These are phyloP conservation scores for Filosporella fistucella DNA, from an alignment of 495 filamentous ascomycete genomes.

Conservation along the genomic window DNA sequence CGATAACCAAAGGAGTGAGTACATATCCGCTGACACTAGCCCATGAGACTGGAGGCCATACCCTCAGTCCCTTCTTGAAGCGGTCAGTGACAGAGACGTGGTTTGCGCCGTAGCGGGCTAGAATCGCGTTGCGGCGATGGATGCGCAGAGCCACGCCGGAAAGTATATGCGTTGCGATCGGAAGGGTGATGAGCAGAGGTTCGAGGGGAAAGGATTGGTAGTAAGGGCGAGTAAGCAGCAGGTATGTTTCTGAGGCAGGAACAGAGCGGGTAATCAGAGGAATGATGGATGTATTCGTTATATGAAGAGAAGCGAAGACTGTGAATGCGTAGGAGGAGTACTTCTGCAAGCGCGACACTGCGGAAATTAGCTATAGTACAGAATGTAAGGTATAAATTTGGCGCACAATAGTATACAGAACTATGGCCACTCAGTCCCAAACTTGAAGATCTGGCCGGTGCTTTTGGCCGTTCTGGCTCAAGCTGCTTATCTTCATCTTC, in stretches of 20 bases:
- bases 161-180: constrained; percentile 51
- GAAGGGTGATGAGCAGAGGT: constrained; percentile 56
- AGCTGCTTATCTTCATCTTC: constrained; percentile 56
- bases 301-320: constrained; percentile 70
- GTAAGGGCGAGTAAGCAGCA: constrained; percentile 63
- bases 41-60: constrained; percentile 66
- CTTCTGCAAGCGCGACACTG: constrained; percentile 75
- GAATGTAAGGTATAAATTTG: constrained; percentile 16
- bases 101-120: constrained; percentile 61
- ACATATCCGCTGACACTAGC: constrained; percentile 64
- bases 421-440: constrained; percentile 57
- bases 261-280: constrained; percentile 56
- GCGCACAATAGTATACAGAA: constrained; percentile 59
- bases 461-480: constrained; percentile 27
- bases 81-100: constrained; percentile 19
- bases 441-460: constrained; percentile 13
- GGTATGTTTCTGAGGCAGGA: constrained; percentile 53
- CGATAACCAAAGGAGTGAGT: constrained; percentile 55
- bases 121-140: constrained; percentile 60
- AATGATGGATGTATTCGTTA: constrained; percentile 74
- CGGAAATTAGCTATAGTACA: constrained; percentile 8
- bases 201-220: constrained; percentile 77
- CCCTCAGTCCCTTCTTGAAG: constrained; percentile 23
- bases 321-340: constrained; percentile 87
- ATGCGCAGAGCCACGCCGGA: constrained; percentile 74